A percentile compares a stretch with the other conserved stretches of the same genome.
Conservation (phyloP, 768 basidiomycete species). For the Boletus coccyginus region DNA sequence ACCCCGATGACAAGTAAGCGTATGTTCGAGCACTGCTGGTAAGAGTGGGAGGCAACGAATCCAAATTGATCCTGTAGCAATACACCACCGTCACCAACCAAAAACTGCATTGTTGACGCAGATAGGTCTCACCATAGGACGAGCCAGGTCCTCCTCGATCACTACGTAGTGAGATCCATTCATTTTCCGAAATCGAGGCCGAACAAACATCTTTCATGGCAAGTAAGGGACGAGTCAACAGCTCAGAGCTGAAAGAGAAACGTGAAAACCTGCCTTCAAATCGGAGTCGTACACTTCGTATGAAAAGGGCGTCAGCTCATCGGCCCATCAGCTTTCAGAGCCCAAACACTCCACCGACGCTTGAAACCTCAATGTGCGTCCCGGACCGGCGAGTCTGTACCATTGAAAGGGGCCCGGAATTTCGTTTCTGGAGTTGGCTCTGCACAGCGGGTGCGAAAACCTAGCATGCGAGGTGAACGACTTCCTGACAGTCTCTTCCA, state of each 20-base stretch:
- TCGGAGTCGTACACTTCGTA: conserved; percentile 47
- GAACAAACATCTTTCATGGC: conserved; percentile 42
- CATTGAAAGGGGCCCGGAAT: conserved; percentile 60
- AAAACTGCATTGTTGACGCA: neutral
- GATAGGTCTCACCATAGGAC: conserved; percentile 41
- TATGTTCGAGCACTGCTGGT: neutral
- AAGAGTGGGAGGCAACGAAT: conserved; percentile 19
- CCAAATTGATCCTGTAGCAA: conserved; percentile 21
- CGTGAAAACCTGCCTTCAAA: conserved; percentile 40
- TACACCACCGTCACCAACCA: neutral
- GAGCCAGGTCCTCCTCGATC: conserved; percentile 58
- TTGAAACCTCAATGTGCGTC: conserved; percentile 40
- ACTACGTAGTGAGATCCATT: conserved; percentile 44
- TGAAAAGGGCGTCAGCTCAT: neutral
- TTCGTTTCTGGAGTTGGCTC: conserved; percentile 49
- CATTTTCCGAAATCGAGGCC: conserved; percentile 47
- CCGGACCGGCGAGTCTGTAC: conserved; percentile 62
- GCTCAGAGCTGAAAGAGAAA: neutral
- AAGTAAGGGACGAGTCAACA: neutral
- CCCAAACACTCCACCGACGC: conserved; percentile 39
- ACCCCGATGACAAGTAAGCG: too few relatives aligned
- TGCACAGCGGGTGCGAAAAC: conserved; percentile 60
- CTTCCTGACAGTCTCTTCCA: conserved; percentile 44
- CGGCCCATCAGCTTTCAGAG: neutral
- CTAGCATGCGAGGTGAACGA: conserved; percentile 55